Evolutionary conservation across 2,329 filamentous ascomycete species (phyloP).

Genomic region (Ascochyta fabae): DNA sequence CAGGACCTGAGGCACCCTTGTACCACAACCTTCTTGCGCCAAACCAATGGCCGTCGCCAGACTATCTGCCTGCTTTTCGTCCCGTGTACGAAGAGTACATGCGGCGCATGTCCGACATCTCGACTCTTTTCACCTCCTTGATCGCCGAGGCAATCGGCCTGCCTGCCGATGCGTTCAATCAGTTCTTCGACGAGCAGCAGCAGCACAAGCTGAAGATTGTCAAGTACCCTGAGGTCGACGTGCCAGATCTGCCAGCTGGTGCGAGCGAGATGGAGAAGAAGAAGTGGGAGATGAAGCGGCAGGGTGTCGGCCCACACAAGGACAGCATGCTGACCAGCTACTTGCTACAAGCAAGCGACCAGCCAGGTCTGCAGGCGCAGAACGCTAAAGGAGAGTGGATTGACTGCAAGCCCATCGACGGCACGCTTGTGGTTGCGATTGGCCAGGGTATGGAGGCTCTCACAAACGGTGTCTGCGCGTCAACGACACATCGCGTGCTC

Average conservation of each 20-base stretch:
- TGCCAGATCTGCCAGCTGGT: slow-evolving; percentile 35
- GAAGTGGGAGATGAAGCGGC: slow-evolving; percentile 62
- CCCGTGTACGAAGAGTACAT: slow-evolving; percentile 77
- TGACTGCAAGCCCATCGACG: slow-evolving; percentile 76
- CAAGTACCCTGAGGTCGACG: slow-evolving; percentile 74
- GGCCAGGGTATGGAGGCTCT: slow-evolving; percentile 87
- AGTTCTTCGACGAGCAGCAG: slow-evolving; percentile 73
- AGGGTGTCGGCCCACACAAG: slow-evolving; percentile 78
- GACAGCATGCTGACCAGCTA: slow-evolving; percentile 85
- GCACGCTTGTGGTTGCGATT: slow-evolving; percentile 85
- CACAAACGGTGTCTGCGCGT: slow-evolving; percentile 79
- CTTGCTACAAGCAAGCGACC: slow-evolving; percentile 78
- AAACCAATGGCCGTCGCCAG: slow-evolving; percentile 76
- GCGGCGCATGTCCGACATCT: slow-evolving; percentile 73
- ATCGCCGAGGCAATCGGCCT: slow-evolving; percentile 85
- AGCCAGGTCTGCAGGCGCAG: slow-evolving; percentile 81
- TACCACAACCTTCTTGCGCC: slow-evolving; percentile 80
- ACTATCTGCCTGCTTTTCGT: slow-evolving; percentile 71
- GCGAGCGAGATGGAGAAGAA: slow-evolving; percentile 45
- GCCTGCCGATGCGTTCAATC: slow-evolving; percentile 71
- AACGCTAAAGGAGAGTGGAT: slow-evolving; percentile 81
- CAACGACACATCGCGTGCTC: slow-evolving; percentile 84
- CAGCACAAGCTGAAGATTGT: slow-evolving; percentile 93
- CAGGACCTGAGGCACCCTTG: slow-evolving; percentile 66
- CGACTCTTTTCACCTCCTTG: slow-evolving; percentile 75